These are phyloP conservation scores for Eudorina sp. DNA, from an alignment of 139 green algal genomes.

Conservation along the genomic window DNA sequence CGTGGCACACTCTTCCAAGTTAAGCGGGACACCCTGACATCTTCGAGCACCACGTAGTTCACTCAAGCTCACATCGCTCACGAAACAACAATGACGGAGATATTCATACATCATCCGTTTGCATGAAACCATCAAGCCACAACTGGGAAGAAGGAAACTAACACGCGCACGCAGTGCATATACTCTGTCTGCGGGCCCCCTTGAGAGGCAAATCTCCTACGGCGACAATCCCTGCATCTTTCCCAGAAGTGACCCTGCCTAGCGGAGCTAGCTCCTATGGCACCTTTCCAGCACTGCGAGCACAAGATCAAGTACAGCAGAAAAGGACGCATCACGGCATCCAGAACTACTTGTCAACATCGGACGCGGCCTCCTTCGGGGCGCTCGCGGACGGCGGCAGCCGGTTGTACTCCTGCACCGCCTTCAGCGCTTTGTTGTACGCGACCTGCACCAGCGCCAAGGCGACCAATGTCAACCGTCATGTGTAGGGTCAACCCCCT, in stretches of 20 bases:
- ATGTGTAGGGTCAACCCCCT: too few relatives aligned
- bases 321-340: not conserved
- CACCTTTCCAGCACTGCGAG: not conserved
- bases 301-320: not conserved
- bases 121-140: too few relatives aligned
- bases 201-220: not conserved
- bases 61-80: too few relatives aligned
- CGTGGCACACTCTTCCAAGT: too few relatives aligned
- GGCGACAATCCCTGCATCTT: not conserved
- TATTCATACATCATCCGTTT: too few relatives aligned
- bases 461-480: too few relatives aligned
- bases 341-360: not conserved
- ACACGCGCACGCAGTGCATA: not conserved
- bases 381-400: slow-evolving; percentile 19
- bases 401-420: slow-evolving; percentile 44
- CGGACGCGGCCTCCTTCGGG: not conserved
- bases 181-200: not conserved
- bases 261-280: not conserved
- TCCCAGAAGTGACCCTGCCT: not conserved
- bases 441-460: slow-evolving; percentile 39
- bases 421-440: slow-evolving; percentile 52
- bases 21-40: too few relatives aligned
- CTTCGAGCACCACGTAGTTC: too few relatives aligned
- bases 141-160: too few relatives aligned
- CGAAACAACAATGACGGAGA: too few relatives aligned